Base-by-base conservation (phyloP, 257 asterid species). In the Solanum virginianum region DNA sequence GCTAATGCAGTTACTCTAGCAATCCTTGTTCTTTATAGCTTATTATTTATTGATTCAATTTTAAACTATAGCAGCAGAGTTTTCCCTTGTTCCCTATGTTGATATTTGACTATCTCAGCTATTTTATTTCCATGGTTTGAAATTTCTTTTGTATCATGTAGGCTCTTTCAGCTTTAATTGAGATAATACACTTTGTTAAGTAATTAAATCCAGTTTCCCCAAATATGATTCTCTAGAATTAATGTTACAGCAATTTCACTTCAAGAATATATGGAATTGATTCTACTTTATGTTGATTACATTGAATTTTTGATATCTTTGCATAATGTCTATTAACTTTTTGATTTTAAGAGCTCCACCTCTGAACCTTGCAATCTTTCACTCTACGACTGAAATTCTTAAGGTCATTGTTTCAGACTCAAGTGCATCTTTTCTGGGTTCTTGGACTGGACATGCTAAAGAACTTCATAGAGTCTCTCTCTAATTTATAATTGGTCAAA, bases 331-430 rank as follows among this genome's bases (percentile, higher is more conserved):
- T 53, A 15, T 53, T 79, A 51, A 83, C 59, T 74, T 86, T 66
- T 86, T 83, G 75, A 57, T 56, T 53, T 83, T 94, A 94, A 98
- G 95, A 79, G 90, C 92, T 57, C 92, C 94, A 49, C 96, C 99
- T 15, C 83, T 93, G 80, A 92, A 91, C 87, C 93, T 95, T 57
- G 99, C 98, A 29, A 92, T 93, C 87, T 91, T 92, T 86, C 97
- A 95, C 87, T 91, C 98, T 26, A 90, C 97, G 1, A 97, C 98
- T 13, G 99, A 97, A 91, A 94, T 95, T 70, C 90, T 97, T 83
- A 98, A 95, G 93, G 93, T 94, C 69, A 85, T 95, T 80, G 98
- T 97, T 77, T 90, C 92, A 83, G 99, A 97, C 89, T 92, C 98
- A 62, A 91, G 96, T 75, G 90, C 98, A 71, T 92, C 97, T 86